Evolutionary conservation across 2,329 filamentous ascomycete species (phyloP).

Genomic region (Claviceps sp.): DNA sequence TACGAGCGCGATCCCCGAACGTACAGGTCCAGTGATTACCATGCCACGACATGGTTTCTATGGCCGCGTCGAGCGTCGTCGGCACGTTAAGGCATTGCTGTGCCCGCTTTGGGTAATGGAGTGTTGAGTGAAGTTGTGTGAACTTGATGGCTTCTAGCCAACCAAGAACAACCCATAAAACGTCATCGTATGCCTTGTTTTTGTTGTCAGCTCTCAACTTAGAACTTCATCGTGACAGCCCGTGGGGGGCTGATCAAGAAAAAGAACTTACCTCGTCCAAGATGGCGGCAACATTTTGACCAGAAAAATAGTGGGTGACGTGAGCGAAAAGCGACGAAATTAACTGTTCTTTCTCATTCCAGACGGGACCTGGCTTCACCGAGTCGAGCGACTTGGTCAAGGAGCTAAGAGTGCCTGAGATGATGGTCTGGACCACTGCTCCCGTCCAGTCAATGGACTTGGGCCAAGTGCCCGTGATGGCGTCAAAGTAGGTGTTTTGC

Average conservation of each 20-base stretch:
- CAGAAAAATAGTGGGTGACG: slow-evolving; percentile 66
- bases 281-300: slow-evolving; percentile 64
- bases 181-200: slow-evolving; percentile 72
- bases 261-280: slow-evolving; percentile 36
- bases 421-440: slow-evolving; percentile 67
- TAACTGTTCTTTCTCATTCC: slow-evolving; percentile 56
- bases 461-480: slow-evolving; percentile 73
- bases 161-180: slow-evolving; percentile 85
- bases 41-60: slow-evolving; percentile 47
- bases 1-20: slow-evolving; percentile 68
- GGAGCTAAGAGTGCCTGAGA: slow-evolving; percentile 60
- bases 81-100: slow-evolving; percentile 6
- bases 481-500: slow-evolving; percentile 64
- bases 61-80: slow-evolving; percentile 3
- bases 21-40: slow-evolving; percentile 60
- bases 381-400: slow-evolving; percentile 46
- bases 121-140: slow-evolving; percentile 51
- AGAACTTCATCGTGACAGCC: not conserved
- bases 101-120: slow-evolving; percentile 37
- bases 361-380: slow-evolving; percentile 22
- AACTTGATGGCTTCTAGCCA: slow-evolving; percentile 80
- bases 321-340: slow-evolving; percentile 74
- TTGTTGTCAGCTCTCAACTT: not conserved
- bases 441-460: slow-evolving; percentile 85
- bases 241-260: not conserved